These are phyloP conservation scores for Diaporthe sp. DNA, from an alignment of 2,329 filamentous ascomycete genomes.

Conservation along the genomic window DNA sequence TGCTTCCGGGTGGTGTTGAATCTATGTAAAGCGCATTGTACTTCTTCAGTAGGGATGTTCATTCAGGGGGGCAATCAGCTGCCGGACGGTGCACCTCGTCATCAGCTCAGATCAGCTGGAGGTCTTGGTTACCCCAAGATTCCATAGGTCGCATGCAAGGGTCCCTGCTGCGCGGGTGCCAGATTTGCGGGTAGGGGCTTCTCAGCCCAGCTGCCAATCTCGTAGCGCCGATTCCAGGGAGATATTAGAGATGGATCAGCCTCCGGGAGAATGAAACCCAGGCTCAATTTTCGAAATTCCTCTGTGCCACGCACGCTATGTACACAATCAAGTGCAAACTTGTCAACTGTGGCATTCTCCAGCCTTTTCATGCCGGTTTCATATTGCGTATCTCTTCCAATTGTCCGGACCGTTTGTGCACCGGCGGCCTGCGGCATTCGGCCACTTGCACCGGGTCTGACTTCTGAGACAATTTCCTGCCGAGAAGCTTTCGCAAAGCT, in stretches of 20 bases:
- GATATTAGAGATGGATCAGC: conserved; percentile 6
- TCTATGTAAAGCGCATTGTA: conserved; percentile 5
- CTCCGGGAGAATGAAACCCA: conserved; percentile 15
- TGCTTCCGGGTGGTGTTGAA: conserved; percentile 2
- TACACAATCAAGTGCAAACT: conserved; percentile 27
- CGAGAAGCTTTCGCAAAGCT: conserved; percentile 15
- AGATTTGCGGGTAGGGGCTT: conserved; percentile 24
- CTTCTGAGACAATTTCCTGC: conserved; percentile 5
- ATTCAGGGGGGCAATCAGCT: conserved; percentile 14
- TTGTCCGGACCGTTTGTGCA: conserved; percentile 17
- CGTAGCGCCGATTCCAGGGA: conserved; percentile 21
- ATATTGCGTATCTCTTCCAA: conserved; percentile 13
- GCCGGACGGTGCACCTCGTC: neutral
- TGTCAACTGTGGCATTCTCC: neutral
- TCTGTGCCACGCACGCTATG: conserved; percentile 23
- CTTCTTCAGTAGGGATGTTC: conserved; percentile 1
- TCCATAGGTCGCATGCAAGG: conserved; percentile 20
- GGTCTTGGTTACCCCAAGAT: conserved; percentile 10
- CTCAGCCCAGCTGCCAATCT: conserved; percentile 30
- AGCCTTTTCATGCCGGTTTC: conserved; percentile 28
- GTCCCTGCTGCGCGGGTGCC: conserved; percentile 17
- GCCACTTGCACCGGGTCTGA: conserved; percentile 12
- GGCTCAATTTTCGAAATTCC: conserved; percentile 25
- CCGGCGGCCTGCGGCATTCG: conserved; percentile 30
- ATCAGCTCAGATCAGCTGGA: conserved; percentile 19